A percentile compares a stretch with the other conserved stretches of the same genome.
phyloP scores from a whole-genome alignment of 768 basidiomycete genomes.

The Suillus weaverae region DNA sequence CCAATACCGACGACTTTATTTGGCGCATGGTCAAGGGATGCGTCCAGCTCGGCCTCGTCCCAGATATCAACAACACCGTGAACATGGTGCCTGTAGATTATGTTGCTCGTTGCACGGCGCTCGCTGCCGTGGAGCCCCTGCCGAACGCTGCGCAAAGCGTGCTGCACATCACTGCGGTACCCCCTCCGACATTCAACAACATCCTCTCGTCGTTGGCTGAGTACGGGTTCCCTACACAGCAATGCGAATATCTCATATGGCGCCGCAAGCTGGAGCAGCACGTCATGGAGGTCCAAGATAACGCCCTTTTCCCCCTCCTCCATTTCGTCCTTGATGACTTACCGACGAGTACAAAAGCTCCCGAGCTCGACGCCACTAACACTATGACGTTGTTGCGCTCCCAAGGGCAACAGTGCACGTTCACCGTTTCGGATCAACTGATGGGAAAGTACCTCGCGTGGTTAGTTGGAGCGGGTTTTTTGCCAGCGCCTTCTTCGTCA shows the following conservation, averaged over 20 bases:
- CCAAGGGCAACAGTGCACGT: slow-evolving; percentile 36
- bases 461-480: slow-evolving; percentile 84
- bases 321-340: slow-evolving; percentile 98
- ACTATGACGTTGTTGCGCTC: slow-evolving; percentile 62
- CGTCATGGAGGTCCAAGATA: slow-evolving; percentile 92
- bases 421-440: slow-evolving; percentile 71
- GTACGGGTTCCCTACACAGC: slow-evolving; percentile 79
- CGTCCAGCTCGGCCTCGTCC: slow-evolving; percentile 92
- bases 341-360: slow-evolving; percentile 93
- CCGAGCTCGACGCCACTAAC: slow-evolving; percentile 86
- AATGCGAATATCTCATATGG: slow-evolving; percentile 92
- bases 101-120: slow-evolving; percentile 79
- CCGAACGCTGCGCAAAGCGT: slow-evolving; percentile 53
- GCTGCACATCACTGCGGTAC: slow-evolving; percentile 83
- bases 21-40: slow-evolving; percentile 99
- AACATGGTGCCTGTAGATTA: slow-evolving; percentile 99
- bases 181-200: slow-evolving; percentile 86
- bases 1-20: slow-evolving; percentile 98
- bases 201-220: slow-evolving; percentile 69
- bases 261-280: slow-evolving; percentile 90
- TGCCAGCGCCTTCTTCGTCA: slow-evolving; percentile 52
- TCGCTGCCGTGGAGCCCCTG: slow-evolving; percentile 68
- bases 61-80: slow-evolving; percentile 96
- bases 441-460: slow-evolving; percentile 92
- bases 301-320: slow-evolving; percentile 93